Conservation (phyloP, 2,329 filamentous ascomycete species). For the Fusarium globosum region DNA sequence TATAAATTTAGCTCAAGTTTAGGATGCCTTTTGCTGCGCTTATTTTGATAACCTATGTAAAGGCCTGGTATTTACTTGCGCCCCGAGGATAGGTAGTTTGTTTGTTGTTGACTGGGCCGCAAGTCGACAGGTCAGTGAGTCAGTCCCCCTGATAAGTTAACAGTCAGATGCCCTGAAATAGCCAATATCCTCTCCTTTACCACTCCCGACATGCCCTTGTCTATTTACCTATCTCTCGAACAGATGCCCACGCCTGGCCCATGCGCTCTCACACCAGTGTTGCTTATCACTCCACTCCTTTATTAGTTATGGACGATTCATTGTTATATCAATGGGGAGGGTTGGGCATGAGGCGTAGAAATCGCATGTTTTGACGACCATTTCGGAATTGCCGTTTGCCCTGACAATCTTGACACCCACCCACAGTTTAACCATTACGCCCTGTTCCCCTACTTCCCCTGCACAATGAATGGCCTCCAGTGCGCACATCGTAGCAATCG, state of each 20-base stretch:
- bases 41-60: not conserved
- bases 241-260: conserved; percentile 23
- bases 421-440: not conserved
- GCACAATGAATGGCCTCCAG: not conserved
- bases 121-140: conserved; percentile 18
- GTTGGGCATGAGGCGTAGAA: conserved; percentile 3
- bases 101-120: conserved; percentile 9
- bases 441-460: not conserved
- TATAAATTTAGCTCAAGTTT: not conserved
- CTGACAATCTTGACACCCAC: not conserved
- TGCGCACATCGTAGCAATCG: not conserved
- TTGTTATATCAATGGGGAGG: not conserved
- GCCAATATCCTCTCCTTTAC: conserved; percentile 8
- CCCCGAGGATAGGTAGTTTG: not conserved
- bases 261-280: conserved; percentile 17
- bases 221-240: not conserved
- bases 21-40: not conserved
- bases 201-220: conserved; percentile 15
- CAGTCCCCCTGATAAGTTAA: conserved; percentile 16
- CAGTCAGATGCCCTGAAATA: conserved; percentile 9
- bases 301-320: conserved; percentile 5
- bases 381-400: not conserved
- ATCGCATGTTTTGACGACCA: conserved; percentile 11
- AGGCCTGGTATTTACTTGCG: not conserved
- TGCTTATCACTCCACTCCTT: conserved; percentile 21